Percentiles rank a stretch among this genome's conserved stretches.
phyloP scores from a whole-genome alignment of 768 basidiomycete genomes.

The Tricholomella constricta region DNA sequence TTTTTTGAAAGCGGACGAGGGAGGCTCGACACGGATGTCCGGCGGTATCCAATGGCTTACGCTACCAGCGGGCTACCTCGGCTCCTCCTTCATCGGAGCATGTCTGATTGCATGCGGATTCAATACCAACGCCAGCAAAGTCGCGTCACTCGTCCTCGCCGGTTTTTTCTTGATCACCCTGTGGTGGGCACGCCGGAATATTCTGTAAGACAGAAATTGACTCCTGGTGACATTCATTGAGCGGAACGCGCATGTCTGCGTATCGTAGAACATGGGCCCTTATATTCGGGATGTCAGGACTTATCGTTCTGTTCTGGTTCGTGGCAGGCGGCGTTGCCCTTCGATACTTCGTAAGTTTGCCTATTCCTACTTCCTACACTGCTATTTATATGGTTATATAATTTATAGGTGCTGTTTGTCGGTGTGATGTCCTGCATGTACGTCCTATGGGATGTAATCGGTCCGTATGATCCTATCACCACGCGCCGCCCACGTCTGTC shows the following conservation, averaged over 20 bases:
- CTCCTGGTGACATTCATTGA: too few relatives aligned
- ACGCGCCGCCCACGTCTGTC: neutral
- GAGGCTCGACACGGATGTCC: constrained; percentile 84
- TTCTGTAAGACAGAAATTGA: constrained; percentile 51
- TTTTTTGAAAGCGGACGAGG: constrained; percentile 84
- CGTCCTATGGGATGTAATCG: constrained; percentile 85
- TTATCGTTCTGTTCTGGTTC: constrained; percentile 86
- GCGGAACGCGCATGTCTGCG: too few relatives aligned
- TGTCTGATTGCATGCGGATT: constrained; percentile 86
- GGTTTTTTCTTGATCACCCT: constrained; percentile 86
- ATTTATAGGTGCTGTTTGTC: constrained; percentile 64
- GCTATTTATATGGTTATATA: neutral
- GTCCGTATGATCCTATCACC: constrained; percentile 35
- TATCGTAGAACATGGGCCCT: constrained; percentile 69
- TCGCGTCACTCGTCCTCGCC: constrained; percentile 78
- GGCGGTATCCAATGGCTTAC: constrained; percentile 84
- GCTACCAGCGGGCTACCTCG: constrained; percentile 80
- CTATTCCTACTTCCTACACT: neutral
- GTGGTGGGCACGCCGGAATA: constrained; percentile 83
- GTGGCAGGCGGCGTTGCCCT: constrained; percentile 73
- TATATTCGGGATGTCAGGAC: constrained; percentile 75
- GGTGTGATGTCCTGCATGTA: constrained; percentile 89
- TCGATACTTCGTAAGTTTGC: constrained; percentile 63
- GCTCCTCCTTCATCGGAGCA: constrained; percentile 85
- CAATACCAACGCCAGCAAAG: constrained; percentile 85